Conservation (phyloP, 352 stramenopile genomes). For the Phytophthora tentaculata region DNA sequence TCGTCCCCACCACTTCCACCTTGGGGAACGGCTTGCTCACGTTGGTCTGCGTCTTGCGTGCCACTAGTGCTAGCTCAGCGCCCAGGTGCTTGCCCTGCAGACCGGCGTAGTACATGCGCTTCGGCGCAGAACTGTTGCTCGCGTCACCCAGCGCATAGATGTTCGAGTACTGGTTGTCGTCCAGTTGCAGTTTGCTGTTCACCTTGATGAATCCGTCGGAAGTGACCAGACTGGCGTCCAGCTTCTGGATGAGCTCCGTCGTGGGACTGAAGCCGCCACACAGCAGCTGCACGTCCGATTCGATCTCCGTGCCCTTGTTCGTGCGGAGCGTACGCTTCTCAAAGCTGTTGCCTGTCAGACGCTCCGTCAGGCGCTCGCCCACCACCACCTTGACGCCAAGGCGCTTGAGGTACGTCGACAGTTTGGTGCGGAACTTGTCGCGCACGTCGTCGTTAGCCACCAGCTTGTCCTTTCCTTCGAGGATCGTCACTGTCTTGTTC, state of each 20-base stretch:
- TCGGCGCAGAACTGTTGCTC: conserved; percentile 53
- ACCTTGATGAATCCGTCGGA: conserved; percentile 49
- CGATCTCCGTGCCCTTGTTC: conserved; percentile 58
- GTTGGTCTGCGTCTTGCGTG: conserved; percentile 42
- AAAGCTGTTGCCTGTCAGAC: conserved; percentile 47
- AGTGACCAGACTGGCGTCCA: conserved; percentile 55
- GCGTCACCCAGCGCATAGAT: conserved; percentile 65
- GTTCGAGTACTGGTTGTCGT: conserved; percentile 45
- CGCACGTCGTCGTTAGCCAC: conserved; percentile 43
- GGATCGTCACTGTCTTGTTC: conserved; percentile 62
- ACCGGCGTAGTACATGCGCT: conserved; percentile 43
- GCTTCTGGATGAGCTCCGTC: conserved; percentile 34
- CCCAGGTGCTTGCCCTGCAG: conserved; percentile 56
- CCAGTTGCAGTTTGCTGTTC: conserved; percentile 55
- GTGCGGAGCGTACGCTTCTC: conserved; percentile 51
- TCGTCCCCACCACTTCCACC: conserved; percentile 36
- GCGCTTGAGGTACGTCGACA: conserved; percentile 29
- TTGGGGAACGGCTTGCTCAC: conserved; percentile 54
- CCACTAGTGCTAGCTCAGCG: conserved; percentile 36
- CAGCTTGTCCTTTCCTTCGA: conserved; percentile 46
- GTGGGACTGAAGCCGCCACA: conserved; percentile 48
- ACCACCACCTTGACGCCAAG: conserved; percentile 63
- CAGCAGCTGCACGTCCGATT: conserved; percentile 61
- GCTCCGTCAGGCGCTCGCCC: conserved; percentile 53
- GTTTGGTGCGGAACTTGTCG: conserved; percentile 52